Conservation (phyloP, 1,284 basidiomycete genomes). For the Irpex rosettiformis region DNA sequence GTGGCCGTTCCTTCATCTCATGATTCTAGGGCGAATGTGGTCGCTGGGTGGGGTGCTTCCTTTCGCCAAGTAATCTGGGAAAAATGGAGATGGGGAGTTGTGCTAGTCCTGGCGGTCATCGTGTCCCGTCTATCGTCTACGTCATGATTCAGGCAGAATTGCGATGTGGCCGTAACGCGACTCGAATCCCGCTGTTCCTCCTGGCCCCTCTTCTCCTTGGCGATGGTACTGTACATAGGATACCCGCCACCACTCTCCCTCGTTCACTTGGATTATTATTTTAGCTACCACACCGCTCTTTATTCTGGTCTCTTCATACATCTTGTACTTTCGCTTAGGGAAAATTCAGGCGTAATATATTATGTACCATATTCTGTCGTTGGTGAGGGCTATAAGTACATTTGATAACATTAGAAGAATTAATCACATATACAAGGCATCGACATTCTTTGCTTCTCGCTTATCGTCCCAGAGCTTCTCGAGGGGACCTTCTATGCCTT, state of each 20-base stretch:
- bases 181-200: background rate
- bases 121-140: constrained; percentile 58
- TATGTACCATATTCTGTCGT: background rate
- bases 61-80: constrained; percentile 73
- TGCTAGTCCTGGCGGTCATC: constrained; percentile 71
- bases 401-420: background rate
- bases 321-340: background rate
- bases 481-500: constrained; percentile 12
- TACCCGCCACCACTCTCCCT: background rate
- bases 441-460: constrained; percentile 14
- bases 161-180: background rate
- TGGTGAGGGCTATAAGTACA: background rate
- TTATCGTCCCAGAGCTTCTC: constrained; percentile 19
- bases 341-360: background rate
- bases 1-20: constrained; percentile 12
- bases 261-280: background rate
- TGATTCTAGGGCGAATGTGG: constrained; percentile 14
- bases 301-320: background rate
- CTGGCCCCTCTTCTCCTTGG: background rate
- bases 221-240: background rate
- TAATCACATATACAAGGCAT: constrained; percentile 17
- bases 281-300: background rate
- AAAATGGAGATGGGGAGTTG: constrained; percentile 78
- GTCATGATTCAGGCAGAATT: background rate
- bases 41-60: constrained; percentile 43